These are phyloP conservation scores for Aspergillus cavernicola DNA, from an alignment of 495 filamentous ascomycete species.

Conservation along the genomic window DNA sequence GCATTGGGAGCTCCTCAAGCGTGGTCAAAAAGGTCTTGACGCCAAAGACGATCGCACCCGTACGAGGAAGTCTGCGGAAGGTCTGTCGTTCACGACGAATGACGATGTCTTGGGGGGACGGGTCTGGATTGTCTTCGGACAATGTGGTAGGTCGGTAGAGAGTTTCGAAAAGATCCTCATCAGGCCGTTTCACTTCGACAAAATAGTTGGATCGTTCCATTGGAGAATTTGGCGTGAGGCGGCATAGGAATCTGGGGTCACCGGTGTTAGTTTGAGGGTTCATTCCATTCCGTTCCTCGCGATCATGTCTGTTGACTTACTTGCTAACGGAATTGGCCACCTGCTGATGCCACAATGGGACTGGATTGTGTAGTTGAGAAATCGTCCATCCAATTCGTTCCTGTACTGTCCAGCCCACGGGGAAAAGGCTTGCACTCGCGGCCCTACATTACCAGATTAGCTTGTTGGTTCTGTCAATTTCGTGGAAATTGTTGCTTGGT, in stretches of 20 bases:
- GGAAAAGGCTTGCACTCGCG: conserved; percentile 57
- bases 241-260: conserved; percentile 41
- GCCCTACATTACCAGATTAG: conserved; percentile 27
- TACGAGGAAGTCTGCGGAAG: conserved; percentile 48
- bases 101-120: conserved; percentile 39
- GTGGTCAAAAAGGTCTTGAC: conserved; percentile 51
- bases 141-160: conserved; percentile 34
- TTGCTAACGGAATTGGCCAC: conserved; percentile 48
- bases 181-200: conserved; percentile 43
- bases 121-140: conserved; percentile 32
- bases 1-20: conserved; percentile 43
- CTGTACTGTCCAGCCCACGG: conserved; percentile 53
- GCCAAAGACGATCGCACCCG: conserved; percentile 48
- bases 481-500: neutral
- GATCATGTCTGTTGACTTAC: conserved; percentile 27
- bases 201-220: conserved; percentile 57
- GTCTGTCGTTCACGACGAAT: conserved; percentile 55
- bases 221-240: conserved; percentile 40
- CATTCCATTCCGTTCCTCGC: neutral
- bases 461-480: neutral
- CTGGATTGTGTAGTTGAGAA: conserved; percentile 47
- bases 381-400: conserved; percentile 54
- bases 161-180: conserved; percentile 41
- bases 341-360: conserved; percentile 53
- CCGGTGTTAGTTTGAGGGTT: conserved; percentile 1